Base-by-base conservation (phyloP, 176 grass and related monocot genomes). In the Pharus latifolius region DNA sequence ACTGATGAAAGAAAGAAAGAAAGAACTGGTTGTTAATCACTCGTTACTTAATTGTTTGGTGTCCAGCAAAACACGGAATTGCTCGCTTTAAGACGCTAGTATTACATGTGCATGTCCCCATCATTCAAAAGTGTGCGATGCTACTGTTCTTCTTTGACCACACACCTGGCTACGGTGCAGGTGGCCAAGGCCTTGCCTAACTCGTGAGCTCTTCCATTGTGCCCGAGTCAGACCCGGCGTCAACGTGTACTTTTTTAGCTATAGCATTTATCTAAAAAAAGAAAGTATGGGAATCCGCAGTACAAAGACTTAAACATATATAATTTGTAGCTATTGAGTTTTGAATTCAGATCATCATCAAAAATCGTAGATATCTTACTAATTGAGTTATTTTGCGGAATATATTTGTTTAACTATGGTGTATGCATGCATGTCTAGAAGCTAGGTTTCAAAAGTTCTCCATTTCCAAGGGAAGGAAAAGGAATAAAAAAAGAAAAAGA, bases 51-150 rank as follows among this genome's bases (percentile, higher is more conserved):
- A 38, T 82, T 64, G 76, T 80, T 80, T 49, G 63, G 76, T 80
- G 70, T 80, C 83, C 83, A 85, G 83, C 76, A 48, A 53, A 85
- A 85, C 83, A 75, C 83, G 83, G 76, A 28, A 71, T 85, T 45
- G 40, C 41, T 74, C 17, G 24, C 76, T 80, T 84, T 60, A 80
- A 75, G 55, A 32, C 24, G 63, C 38, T 28, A 20, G 29, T 75
- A 80, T 55, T 19, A 28, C 63, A 50, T 74, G 63, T 69, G 76
- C 56, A 40, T 13, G 83, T 85, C 76, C 23, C 67, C 63, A 56
- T 80, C 83, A 3, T 1, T 25, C 31, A 28, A 71, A 73, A 15
- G 18, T 14, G 56, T 37, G 61, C 75, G 59, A 50, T 34, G 20
- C 64, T 33, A 77, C 75, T 67, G 75, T 67, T 63, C 47, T 67